Evolutionary conservation across 2,329 filamentous ascomycete genomes (phyloP).

Genomic region (Diaporthe vexans): DNA sequence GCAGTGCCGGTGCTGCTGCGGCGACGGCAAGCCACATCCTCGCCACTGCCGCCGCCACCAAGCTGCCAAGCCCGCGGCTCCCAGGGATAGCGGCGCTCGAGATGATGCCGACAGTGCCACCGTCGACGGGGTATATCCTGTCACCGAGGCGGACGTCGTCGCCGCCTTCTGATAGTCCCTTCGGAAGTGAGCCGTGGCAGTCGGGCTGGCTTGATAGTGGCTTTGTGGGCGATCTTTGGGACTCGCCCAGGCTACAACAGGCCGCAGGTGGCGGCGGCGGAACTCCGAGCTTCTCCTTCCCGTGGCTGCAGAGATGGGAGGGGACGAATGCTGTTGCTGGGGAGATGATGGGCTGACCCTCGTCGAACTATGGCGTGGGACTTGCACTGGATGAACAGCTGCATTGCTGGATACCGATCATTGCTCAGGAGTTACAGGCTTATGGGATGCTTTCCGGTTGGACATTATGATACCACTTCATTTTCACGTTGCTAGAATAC

Average conservation of each 20-base stretch:
- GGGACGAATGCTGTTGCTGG: slow-evolving; percentile 1
- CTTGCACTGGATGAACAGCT: background rate
- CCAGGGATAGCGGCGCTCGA: slow-evolving; percentile 13
- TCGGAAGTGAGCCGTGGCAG: slow-evolving; percentile 31
- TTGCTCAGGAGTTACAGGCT: background rate
- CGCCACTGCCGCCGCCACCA: background rate
- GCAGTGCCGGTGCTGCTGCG: background rate
- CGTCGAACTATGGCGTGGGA: background rate
- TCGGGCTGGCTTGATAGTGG: slow-evolving; percentile 14
- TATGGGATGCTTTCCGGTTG: background rate
- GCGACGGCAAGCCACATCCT: background rate
- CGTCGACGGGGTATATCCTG: background rate
- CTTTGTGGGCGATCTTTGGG: slow-evolving; percentile 19
- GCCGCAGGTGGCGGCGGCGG: background rate
- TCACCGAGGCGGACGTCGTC: slow-evolving; percentile 17
- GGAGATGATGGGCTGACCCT: slow-evolving; percentile 4
- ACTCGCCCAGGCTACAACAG: background rate
- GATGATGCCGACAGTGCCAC: background rate
- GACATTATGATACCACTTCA: slow-evolving; percentile 16
- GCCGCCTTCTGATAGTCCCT: background rate
- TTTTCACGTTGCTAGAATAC: background rate
- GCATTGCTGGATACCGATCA: background rate
- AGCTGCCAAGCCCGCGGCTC: background rate
- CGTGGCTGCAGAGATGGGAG: slow-evolving; percentile 41
- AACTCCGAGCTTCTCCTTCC: slow-evolving; percentile 24